phyloP scores from a whole-genome alignment of 805 yeast genomes.

The Metschnikowia noctiluminum region DNA sequence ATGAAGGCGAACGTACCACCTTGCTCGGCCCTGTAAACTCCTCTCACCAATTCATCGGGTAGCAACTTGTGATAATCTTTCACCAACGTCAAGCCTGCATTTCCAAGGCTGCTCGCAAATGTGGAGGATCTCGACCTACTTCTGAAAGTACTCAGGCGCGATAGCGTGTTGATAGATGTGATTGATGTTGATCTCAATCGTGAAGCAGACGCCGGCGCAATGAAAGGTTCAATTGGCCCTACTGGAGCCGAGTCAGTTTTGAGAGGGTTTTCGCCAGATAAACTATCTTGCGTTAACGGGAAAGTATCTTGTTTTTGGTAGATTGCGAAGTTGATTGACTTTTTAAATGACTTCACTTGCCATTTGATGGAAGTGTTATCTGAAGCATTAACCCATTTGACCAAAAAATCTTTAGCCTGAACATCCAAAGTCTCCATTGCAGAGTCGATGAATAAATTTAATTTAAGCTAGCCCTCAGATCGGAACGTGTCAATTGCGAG shows the following conservation, averaged over 20 bases:
- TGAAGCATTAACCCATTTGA: constrained; percentile 85
- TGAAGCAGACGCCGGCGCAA: not conserved
- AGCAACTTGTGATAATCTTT: constrained; percentile 52
- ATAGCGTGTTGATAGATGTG: constrained; percentile 32
- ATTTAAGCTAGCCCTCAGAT: too few relatives aligned
- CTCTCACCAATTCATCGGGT: constrained; percentile 61
- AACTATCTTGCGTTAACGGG: not conserved
- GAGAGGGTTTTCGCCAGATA: not conserved
- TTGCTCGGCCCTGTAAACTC: constrained; percentile 51
- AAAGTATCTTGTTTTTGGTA: constrained; percentile 30
- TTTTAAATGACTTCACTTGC: constrained; percentile 72
- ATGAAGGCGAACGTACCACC: constrained; percentile 84
- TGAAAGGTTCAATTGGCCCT: not conserved
- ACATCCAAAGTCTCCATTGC: constrained; percentile 86
- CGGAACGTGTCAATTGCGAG: too few relatives aligned
- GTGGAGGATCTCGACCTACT: constrained; percentile 36
- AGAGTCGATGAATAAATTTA: too few relatives aligned
- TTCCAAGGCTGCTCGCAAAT: constrained; percentile 38
- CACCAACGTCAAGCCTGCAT: constrained; percentile 45
- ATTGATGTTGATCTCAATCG: constrained; percentile 28
- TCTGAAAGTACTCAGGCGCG: constrained; percentile 30
- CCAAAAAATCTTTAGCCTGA: constrained; percentile 82
- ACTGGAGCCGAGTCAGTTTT: not conserved
- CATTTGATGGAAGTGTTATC: constrained; percentile 65
- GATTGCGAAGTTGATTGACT: constrained; percentile 40